Evolutionary conservation across 2,329 filamentous ascomycete species (phyloP).

Genomic region (Neonectria neomacrospora): DNA sequence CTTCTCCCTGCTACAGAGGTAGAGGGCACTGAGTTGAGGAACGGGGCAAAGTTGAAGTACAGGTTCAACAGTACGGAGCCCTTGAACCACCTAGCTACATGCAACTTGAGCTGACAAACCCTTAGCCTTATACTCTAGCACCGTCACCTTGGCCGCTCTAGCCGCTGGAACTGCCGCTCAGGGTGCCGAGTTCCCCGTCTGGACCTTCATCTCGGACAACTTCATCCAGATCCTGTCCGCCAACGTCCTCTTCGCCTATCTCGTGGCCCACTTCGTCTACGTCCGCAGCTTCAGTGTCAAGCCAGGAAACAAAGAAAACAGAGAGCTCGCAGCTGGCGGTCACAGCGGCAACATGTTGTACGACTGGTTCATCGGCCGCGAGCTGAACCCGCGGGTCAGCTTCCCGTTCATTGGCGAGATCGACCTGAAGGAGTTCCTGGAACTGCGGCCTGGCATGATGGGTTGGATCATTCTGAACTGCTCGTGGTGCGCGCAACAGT

Average conservation of each 20-base stretch:
- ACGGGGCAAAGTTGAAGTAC: conserved; percentile 82
- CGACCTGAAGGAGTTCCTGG: conserved; percentile 90
- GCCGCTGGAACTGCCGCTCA: conserved; percentile 79
- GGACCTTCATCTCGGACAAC: conserved; percentile 94
- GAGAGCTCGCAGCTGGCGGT: conserved; percentile 85
- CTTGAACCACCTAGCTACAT: conserved; percentile 20
- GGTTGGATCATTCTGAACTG: conserved; percentile 90
- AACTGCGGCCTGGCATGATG: conserved; percentile 90
- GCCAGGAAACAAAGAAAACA: conserved; percentile 74
- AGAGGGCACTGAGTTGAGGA: conserved; percentile 76
- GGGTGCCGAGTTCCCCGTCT: conserved; percentile 85
- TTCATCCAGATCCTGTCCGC: conserved; percentile 86
- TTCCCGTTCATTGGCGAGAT: conserved; percentile 85
- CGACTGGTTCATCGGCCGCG: conserved; percentile 96
- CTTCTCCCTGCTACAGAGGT: conserved; percentile 79
- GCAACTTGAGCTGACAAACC: conserved; percentile 25
- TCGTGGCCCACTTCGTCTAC: conserved; percentile 82
- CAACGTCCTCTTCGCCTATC: conserved; percentile 81
- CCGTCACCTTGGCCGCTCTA: conserved; percentile 76
- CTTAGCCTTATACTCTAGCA: conserved; percentile 78
- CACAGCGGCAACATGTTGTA: conserved; percentile 87
- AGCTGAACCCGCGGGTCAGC: conserved; percentile 87
- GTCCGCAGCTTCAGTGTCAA: conserved; percentile 84
- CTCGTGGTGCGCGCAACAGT: conserved; percentile 87
- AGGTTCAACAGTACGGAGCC: conserved; percentile 76